Conservation (phyloP, 495 filamentous ascomycete species). For the Aspergillus olivimuriae region DNA sequence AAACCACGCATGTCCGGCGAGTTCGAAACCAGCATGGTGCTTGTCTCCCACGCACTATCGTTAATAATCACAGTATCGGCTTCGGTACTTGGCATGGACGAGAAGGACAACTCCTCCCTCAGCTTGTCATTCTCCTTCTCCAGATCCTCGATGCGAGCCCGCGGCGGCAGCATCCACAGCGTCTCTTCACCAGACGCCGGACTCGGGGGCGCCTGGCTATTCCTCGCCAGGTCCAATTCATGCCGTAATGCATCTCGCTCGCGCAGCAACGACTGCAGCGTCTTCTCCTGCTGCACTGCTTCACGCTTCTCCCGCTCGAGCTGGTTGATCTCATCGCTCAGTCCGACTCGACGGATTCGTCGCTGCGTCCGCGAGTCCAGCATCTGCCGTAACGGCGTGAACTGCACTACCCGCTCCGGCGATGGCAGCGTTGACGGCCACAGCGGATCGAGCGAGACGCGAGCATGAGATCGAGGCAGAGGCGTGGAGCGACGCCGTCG, state of each 20-base stretch:
- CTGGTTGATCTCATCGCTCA: constrained; percentile 69
- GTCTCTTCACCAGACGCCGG: constrained; percentile 16
- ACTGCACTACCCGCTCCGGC: constrained; percentile 45
- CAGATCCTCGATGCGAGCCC: constrained; percentile 16
- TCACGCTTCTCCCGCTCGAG: constrained; percentile 53
- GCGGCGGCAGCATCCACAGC: constrained; percentile 18
- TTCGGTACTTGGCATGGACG: constrained; percentile 12
- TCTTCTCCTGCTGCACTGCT: constrained; percentile 40
- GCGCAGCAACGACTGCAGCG: constrained; percentile 35
- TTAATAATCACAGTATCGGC: constrained; percentile 27
- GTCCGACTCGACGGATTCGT: constrained; percentile 59
- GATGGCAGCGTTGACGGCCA: constrained; percentile 18
- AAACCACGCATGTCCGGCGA: constrained; percentile 28
- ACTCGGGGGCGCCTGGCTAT: constrained; percentile 22
- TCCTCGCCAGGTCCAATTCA: constrained; percentile 41
- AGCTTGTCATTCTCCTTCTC: constrained; percentile 14
- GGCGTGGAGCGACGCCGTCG: constrained; percentile 30
- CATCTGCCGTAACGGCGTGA: constrained; percentile 62
- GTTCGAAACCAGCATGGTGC: constrained; percentile 26
- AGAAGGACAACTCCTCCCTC: constrained; percentile 15
- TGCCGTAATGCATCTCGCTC: constrained; percentile 43
- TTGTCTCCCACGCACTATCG: constrained; percentile 21
- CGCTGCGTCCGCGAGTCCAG: constrained; percentile 67
- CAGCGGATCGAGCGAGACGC: constrained; percentile 21
- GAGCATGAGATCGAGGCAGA: constrained; percentile 18